Percentiles rank a stretch among this genome's conserved stretches.
Conservation (phyloP, 805 yeast species). For the Metschnikowia lachancei region DNA sequence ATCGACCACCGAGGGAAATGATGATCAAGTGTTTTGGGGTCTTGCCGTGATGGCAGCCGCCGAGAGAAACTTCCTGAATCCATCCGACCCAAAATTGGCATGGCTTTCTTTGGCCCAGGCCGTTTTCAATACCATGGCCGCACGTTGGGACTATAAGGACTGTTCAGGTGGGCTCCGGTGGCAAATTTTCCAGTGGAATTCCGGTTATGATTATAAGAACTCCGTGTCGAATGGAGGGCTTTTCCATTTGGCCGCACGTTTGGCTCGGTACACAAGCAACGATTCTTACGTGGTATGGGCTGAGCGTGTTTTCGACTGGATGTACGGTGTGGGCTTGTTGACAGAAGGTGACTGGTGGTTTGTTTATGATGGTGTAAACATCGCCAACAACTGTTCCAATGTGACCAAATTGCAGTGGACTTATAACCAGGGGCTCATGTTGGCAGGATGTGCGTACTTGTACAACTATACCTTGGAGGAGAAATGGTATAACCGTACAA, state of each 20-base stretch:
- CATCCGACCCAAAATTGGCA: conserved; percentile 51
- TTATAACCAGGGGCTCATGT: conserved; percentile 77
- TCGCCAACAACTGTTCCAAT: conserved; percentile 57
- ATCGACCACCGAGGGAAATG: conserved; percentile 92
- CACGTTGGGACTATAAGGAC: conserved; percentile 71
- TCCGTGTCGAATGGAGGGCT: conserved; percentile 87
- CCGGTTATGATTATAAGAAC: conserved; percentile 92
- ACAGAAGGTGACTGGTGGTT: conserved; percentile 44
- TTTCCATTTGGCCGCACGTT: conserved; percentile 82
- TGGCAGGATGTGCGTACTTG: conserved; percentile 78
- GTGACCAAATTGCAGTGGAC: conserved; percentile 72
- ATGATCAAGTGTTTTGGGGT: conserved; percentile 98
- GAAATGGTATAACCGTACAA: conserved; percentile 64
- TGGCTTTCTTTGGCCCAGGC: conserved; percentile 89
- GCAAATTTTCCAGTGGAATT: conserved; percentile 94
- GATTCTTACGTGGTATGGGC: conserved; percentile 72
- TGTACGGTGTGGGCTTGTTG: conserved; percentile 47
- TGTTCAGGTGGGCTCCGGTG: conserved; percentile 93
- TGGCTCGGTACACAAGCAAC: conserved; percentile 80
- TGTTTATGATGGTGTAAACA: conserved; percentile 74
- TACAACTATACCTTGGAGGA: conserved; percentile 68
- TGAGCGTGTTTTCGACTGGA: conserved; percentile 78
- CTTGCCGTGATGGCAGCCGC: conserved; percentile 89
- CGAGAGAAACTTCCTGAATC: conserved; percentile 78
- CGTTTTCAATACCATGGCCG: conserved; percentile 84